Evolutionary conservation across 2,329 filamentous ascomycete species (phyloP), one percentile per base, ranked within the genome.

Genomic region (Penicillium sp.): DNA sequence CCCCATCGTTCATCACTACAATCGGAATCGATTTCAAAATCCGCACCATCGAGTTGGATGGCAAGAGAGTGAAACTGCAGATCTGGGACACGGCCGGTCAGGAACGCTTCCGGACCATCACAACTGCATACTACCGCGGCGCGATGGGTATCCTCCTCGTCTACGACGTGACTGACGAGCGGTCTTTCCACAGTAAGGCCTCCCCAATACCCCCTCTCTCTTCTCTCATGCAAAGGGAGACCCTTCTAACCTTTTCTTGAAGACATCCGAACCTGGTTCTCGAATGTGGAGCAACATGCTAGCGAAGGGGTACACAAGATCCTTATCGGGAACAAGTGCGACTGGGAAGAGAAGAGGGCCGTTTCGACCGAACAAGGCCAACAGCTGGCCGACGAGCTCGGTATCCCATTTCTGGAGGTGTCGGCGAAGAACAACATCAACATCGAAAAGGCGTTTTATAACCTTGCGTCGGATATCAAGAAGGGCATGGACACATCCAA

Each of bases 11-110:
- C 82, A 96, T 96, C 81, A 96, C 92, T 58, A 99, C 94, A 59
- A 99, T 99, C 76, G 94, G 94, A 65, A 97, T 99, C 80, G 94
- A 99, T 79, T 99, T 99, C 82, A 99, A 99, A 84, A 99, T 99
- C 73, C 85, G 94, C 64, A 99, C 94, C 61, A 99, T 99, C 78
- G 94, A 99, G 79, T 82, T 99, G 65, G 94, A 99, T 77, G 93
- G 93, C 73, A 99, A 99, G 85, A 85, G 93, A 59, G 94, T 99
- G 68, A 99, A 99, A 83, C 80, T 99, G 72, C 94, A 99, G 81
- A 99, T 99, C 77, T 99, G 94, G 94, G 94, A 99, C 72, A 99
- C 94, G 24, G 94, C 94, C 49, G 94, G 94, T 50, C 94, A 99
- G 76, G 94, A 99, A 79, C 88, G 94, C 58, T 99, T 99, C 84